Conservation (phyloP, 495 filamentous ascomycete species). For the Rostrohypoxylon terebratum region DNA sequence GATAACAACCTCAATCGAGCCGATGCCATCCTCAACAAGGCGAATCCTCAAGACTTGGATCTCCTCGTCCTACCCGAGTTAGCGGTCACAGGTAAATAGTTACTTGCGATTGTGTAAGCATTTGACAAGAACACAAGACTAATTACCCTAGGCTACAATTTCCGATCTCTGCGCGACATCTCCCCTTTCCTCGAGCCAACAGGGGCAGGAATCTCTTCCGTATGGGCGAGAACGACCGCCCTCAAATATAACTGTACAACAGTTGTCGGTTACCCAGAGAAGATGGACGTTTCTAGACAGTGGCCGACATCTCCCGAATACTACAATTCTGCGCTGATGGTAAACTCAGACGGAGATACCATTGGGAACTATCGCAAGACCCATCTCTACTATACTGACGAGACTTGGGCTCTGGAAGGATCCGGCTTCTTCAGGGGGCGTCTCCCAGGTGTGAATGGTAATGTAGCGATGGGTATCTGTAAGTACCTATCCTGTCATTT, state of each 20-base stretch:
- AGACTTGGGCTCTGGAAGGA: conserved; percentile 89
- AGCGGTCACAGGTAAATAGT: conserved; percentile 77
- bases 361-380: conserved; percentile 88
- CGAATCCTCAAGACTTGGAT: conserved; percentile 66
- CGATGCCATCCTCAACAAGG: conserved; percentile 73
- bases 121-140: conserved; percentile 1
- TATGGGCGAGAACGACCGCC: conserved; percentile 84
- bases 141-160: conserved; percentile 81
- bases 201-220: conserved; percentile 75
- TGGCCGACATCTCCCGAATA: conserved; percentile 60
- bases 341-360: conserved; percentile 76
- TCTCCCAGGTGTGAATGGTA: conserved; percentile 62
- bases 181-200: conserved; percentile 83
- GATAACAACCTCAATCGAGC: conserved; percentile 80
- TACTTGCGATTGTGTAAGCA: neutral
- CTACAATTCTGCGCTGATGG: conserved; percentile 88
- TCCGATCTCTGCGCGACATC: conserved; percentile 81
- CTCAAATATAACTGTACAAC: conserved; percentile 79
- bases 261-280: conserved; percentile 91
- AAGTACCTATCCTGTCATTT: conserved; percentile 65
- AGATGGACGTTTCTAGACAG: conserved; percentile 57
- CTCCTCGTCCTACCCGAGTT: conserved; percentile 88
- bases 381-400: conserved; percentile 92
- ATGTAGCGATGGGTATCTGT: conserved; percentile 88
- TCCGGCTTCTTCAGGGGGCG: conserved; percentile 68